A percentile compares a stretch with the other conserved stretches of the same genome.
Evolutionary conservation across 2,329 filamentous ascomycete species (phyloP).

Genomic region (Aspergillus fijiensis): DNA sequence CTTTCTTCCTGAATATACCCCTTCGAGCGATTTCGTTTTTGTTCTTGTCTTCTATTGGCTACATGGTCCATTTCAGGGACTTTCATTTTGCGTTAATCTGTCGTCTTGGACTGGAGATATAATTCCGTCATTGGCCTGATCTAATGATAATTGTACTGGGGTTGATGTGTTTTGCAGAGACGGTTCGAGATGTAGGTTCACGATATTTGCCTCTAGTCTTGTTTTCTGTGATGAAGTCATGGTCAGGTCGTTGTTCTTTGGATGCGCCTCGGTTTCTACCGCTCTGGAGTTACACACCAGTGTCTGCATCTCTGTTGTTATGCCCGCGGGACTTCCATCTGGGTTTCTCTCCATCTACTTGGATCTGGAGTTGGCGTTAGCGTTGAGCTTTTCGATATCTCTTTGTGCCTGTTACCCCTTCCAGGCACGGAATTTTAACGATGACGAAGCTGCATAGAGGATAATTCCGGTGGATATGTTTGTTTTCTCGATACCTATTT

Average conservation of each 20-base stretch:
- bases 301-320: too few relatives aligned
- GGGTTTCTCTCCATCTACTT: too few relatives aligned
- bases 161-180: not conserved
- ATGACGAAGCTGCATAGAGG: too few relatives aligned
- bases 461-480: too few relatives aligned
- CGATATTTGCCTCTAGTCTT: not conserved
- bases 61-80: not conserved
- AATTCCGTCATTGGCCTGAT: not conserved
- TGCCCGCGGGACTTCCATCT: too few relatives aligned
- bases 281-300: too few relatives aligned
- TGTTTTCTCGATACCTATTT: too few relatives aligned
- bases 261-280: not conserved
- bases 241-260: not conserved
- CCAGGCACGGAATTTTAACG: too few relatives aligned
- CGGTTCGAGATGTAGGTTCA: not conserved
- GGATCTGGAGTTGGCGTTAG: too few relatives aligned
- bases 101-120: not conserved
- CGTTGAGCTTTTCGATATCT: too few relatives aligned
- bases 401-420: too few relatives aligned
- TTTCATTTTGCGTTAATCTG: conserved; percentile 13
- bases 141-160: not conserved
- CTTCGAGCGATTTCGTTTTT: conserved; percentile 5
- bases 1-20: conserved; percentile 3
- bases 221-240: not conserved
- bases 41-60: not conserved